Evolutionary conservation across 108 stramenopile species (phyloP).

Genomic region (Fragilaria crotonensis): DNA sequence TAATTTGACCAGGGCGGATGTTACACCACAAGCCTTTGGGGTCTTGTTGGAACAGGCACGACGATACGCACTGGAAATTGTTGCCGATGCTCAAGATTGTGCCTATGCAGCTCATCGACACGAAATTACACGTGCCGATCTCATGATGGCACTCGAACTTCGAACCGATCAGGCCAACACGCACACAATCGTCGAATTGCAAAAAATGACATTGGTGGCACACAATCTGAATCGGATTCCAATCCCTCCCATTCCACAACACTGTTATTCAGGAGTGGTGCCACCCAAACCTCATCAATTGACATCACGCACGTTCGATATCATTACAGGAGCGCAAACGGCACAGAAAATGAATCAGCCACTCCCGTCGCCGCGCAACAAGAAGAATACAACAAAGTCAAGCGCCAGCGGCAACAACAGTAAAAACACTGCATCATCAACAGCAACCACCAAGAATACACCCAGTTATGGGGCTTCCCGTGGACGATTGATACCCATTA

Average conservation of each 20-base stretch:
- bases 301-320: constrained; percentile 75
- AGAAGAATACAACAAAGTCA: background rate
- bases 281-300: constrained; percentile 58
- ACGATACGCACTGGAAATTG: constrained; percentile 58
- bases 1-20: constrained; percentile 42
- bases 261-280: constrained; percentile 67
- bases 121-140: constrained; percentile 31
- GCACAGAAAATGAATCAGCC: constrained; percentile 42
- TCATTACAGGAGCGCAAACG: constrained; percentile 61
- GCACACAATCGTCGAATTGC: constrained; percentile 27
- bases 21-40: constrained; percentile 68
- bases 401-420: background rate
- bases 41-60: constrained; percentile 75
- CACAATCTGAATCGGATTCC: constrained; percentile 56
- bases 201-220: constrained; percentile 47
- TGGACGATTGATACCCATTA: constrained; percentile 41
- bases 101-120: constrained; percentile 44
- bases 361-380: constrained; percentile 9
- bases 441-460: background rate
- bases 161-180: constrained; percentile 35
- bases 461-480: constrained; percentile 45
- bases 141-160: constrained; percentile 46
- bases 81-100: constrained; percentile 75
- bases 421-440: background rate
- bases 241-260: constrained; percentile 62